Conservation (phyloP, 805 yeast genomes). For the Schwanniomyces occidentalis region DNA sequence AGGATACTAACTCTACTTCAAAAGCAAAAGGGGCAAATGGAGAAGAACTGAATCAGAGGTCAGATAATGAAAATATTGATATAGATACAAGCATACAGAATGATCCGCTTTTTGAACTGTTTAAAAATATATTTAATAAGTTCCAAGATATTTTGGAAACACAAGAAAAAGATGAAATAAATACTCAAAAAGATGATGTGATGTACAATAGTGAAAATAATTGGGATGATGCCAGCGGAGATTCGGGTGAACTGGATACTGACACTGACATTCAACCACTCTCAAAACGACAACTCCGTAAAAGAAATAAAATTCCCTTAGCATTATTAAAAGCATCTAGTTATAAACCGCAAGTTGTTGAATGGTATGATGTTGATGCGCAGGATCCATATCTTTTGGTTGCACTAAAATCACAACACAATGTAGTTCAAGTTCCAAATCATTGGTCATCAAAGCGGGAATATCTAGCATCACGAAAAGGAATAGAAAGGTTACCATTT, state of each 20-base stretch:
- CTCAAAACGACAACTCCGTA: conserved; percentile 53
- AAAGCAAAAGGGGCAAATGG: neutral
- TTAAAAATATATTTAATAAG: conserved; percentile 13
- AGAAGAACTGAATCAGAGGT: conserved; percentile 5
- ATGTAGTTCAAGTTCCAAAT: conserved; percentile 72
- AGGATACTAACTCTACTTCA: neutral
- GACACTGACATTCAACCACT: conserved; percentile 23
- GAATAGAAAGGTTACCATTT: conserved; percentile 69
- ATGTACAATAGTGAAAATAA: conserved; percentile 5
- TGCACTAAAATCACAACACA: conserved; percentile 61
- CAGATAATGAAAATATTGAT: conserved; percentile 3
- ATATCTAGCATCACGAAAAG: conserved; percentile 64
- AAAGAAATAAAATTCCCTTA: conserved; percentile 58
- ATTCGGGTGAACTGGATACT: conserved; percentile 9
- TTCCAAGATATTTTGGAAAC: conserved; percentile 3
- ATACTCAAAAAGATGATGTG: neutral
- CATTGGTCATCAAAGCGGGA: conserved; percentile 86
- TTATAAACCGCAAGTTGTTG: conserved; percentile 68
- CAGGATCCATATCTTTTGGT: conserved; percentile 70
- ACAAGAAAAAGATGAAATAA: conserved; percentile 1
- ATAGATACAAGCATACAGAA: conserved; percentile 2
- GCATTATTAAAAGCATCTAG: conserved; percentile 65
- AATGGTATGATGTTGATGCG: conserved; percentile 87
- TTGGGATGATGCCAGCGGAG: conserved; percentile 1
- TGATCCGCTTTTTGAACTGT: conserved; percentile 17